Base-by-base conservation (phyloP, 2,329 filamentous ascomycete genomes). In the Cladosporium sp. region DNA sequence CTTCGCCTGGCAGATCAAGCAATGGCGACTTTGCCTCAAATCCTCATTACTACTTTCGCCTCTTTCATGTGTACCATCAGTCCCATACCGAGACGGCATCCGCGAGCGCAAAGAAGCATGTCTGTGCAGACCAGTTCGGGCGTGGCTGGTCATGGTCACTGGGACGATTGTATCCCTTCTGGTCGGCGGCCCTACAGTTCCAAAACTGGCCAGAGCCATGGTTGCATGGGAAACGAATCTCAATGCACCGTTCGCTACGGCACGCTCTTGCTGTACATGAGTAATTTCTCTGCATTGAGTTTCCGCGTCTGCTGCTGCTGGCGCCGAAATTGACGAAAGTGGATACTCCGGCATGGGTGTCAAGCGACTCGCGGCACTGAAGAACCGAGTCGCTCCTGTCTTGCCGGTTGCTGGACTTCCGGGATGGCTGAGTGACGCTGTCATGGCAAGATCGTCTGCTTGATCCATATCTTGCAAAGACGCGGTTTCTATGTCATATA, bases 211-310 rank as follows among this genome's bases (percentile, higher is more conserved):
- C 11, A 17, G 30, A 7, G 8, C 15, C 15, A 7, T 38, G 40
- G 30, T n/a, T 7, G 11, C n/a, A 2, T 38, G 40, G 12, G 40
- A 55, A 5, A 47, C 39, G 25, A 63, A 59, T n/a, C 58, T 58
- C 28, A 61, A 17, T 3, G 61, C 61, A 9, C 61, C 60, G 45
- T 63, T 60, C 20, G 57, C 58, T 7, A 63, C 25, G 11, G 61
- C 61, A n/a, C 58, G 42, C n/a, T 56, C 49, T 6, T 36, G 39
- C 28, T 63, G 42, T 14, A 40, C 30, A 42, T 14, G 19, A 19
- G 11, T 20, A 15, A 49, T 30, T 4, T 45, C 22, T 30, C 14
- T 43, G 28, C 15, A 25, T 28, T 42, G 25, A 6, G 14, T 17
- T n/a, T 40, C 9, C 9, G 20, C 9, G n/a, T 14, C 15, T 11